Conservation (phyloP, 2,329 filamentous ascomycete species). For the Alternaria arborescens region DNA sequence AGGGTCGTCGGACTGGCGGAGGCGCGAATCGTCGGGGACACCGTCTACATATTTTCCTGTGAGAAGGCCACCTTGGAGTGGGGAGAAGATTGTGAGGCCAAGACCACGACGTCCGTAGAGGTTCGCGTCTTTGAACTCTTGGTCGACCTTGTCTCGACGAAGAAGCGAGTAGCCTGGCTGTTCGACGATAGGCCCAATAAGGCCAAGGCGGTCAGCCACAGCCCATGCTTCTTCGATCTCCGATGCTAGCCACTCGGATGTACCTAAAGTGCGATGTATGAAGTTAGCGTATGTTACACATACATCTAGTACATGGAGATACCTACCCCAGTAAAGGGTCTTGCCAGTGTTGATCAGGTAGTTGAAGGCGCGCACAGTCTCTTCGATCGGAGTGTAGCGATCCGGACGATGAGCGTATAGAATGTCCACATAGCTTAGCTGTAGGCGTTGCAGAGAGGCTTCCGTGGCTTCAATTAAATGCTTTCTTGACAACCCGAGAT, state of each 20-base stretch:
- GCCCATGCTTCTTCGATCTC: constrained; percentile 68
- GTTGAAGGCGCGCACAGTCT: constrained; percentile 75
- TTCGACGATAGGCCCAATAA: constrained; percentile 64
- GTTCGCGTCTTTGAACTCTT: constrained; percentile 64
- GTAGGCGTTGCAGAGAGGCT: constrained; percentile 65
- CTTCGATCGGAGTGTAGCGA: constrained; percentile 73
- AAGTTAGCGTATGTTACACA: too few relatives aligned
- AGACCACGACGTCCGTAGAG: constrained; percentile 63
- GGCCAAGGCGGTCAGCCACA: constrained; percentile 66
- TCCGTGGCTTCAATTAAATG: constrained; percentile 74
- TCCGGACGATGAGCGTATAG: constrained; percentile 75
- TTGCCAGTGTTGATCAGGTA: constrained; percentile 73
- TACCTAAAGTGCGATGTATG: constrained; percentile 32
- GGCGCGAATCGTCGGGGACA: constrained; percentile 65
- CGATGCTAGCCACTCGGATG: constrained; percentile 66
- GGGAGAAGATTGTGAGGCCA: constrained; percentile 64
- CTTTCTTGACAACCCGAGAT: constrained; percentile 72
- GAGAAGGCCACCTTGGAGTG: constrained; percentile 64
- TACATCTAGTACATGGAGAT: too few relatives aligned
- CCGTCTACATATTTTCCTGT: constrained; percentile 71
- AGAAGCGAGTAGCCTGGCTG: constrained; percentile 67
- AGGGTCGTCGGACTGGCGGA: constrained; percentile 64
- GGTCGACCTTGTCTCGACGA: constrained; percentile 65
- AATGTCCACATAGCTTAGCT: constrained; percentile 71
- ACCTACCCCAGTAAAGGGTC: constrained; percentile 69